These are phyloP conservation scores for Cutaneotrichosporon cutaneum DNA, from an alignment of 1,284 basidiomycete genomes.

Conservation along the genomic window DNA sequence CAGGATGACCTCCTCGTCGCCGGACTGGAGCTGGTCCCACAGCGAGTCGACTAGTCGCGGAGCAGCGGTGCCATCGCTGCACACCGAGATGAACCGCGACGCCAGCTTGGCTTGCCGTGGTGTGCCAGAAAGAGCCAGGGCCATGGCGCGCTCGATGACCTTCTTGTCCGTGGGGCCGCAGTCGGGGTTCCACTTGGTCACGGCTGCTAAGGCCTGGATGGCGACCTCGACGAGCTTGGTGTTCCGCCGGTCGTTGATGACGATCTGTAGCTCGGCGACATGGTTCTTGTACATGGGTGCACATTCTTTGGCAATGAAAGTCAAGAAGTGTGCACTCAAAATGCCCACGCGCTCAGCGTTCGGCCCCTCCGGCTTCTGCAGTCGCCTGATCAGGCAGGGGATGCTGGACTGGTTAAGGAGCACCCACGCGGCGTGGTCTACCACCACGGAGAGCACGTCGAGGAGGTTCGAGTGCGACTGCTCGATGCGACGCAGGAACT, in stretches of 20 bases:
- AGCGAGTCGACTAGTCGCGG: constrained; percentile 57
- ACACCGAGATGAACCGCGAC: constrained; percentile 68
- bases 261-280: constrained; percentile 69
- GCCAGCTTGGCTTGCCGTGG: constrained; percentile 82
- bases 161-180: constrained; percentile 64
- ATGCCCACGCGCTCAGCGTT: constrained; percentile 21
- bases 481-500: constrained; percentile 73
- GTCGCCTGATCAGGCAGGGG: constrained; percentile 66
- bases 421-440: constrained; percentile 70
- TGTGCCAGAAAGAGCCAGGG: constrained; percentile 64
- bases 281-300: constrained; percentile 73
- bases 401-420: constrained; percentile 83
- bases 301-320: constrained; percentile 71
- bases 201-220: constrained; percentile 70
- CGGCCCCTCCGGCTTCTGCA: constrained; percentile 53
- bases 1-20: constrained; percentile 61
- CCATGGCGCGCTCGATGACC: constrained; percentile 64
- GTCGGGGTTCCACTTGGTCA: constrained; percentile 62
- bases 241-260: constrained; percentile 66
- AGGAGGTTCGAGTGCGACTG: constrained; percentile 64
- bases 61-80: constrained; percentile 61
- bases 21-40: constrained; percentile 60
- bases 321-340: constrained; percentile 48
- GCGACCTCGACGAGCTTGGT: constrained; percentile 64
- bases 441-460: constrained; percentile 68